Evolutionary conservation across 345 rosid genomes (phyloP).

Genomic region (Hypericum androsaemum): DNA sequence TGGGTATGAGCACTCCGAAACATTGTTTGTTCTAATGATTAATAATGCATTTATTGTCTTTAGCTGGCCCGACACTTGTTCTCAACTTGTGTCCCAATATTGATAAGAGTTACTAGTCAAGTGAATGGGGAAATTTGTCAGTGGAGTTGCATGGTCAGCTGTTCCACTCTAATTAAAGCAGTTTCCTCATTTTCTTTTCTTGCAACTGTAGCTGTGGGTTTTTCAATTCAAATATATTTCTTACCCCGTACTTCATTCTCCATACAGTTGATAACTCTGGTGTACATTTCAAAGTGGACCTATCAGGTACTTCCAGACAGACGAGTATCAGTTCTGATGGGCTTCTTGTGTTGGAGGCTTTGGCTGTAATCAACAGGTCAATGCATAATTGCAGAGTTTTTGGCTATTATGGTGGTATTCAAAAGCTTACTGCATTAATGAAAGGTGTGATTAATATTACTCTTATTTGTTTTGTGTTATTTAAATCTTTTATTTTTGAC

Average conservation of each 20-base stretch:
- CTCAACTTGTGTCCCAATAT: too few species aligned
- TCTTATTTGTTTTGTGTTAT: neutral
- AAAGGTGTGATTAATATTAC: constrained; percentile 35
- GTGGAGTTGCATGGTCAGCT: too few species aligned
- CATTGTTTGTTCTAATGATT: too few species aligned
- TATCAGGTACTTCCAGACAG: constrained; percentile 29
- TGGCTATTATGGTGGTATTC: constrained; percentile 58
- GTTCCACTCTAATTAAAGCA: too few species aligned
- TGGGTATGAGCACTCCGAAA: too few species aligned
- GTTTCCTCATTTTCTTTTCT: too few species aligned
- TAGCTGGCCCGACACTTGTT: too few species aligned
- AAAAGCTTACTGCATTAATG: constrained; percentile 56
- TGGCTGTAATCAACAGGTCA: constrained; percentile 45
- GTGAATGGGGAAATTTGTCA: too few species aligned
- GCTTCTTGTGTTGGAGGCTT: constrained; percentile 45
- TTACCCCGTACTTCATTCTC: constrained; percentile 11
- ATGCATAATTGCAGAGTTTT: constrained; percentile 62
- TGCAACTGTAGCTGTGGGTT: too few species aligned
- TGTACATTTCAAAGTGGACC: constrained; percentile 22
- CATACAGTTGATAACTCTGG: constrained; percentile 35
- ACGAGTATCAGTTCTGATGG: constrained; percentile 39
- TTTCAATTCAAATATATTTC: neutral
- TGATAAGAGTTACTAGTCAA: too few species aligned
- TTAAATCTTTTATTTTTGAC: too few species aligned
- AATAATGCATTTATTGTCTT: too few species aligned